Percentiles rank a stretch among this genome's conserved stretches.
Conservation (phyloP, 2,329 filamentous ascomycete species). For the Bipolaris bicolor region DNA sequence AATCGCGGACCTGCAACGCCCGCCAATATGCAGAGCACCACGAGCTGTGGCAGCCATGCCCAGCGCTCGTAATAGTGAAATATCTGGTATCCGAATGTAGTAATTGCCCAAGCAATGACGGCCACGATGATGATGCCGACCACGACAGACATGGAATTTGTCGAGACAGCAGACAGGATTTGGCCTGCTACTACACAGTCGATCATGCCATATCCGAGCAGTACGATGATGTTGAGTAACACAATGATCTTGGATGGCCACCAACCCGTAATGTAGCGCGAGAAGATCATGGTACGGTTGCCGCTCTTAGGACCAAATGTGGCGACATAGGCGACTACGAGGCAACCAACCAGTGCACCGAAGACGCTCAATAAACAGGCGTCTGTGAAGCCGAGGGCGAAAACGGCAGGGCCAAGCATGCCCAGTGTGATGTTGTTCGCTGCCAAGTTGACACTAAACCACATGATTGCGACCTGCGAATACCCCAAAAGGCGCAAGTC, state of each 20-base stretch:
- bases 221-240: conserved; percentile 66
- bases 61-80: conserved; percentile 74
- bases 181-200: conserved; percentile 71
- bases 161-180: conserved; percentile 69
- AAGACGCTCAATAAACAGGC: conserved; percentile 63
- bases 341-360: conserved; percentile 61
- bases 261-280: conserved; percentile 67
- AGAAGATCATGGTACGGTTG: conserved; percentile 66
- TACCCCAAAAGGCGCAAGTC: conserved; percentile 59
- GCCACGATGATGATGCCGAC: conserved; percentile 72
- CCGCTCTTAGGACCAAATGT: conserved; percentile 67
- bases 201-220: conserved; percentile 68
- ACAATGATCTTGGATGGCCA: conserved; percentile 69
- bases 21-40: conserved; percentile 66
- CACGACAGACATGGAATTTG: conserved; percentile 64
- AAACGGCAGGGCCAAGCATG: conserved; percentile 66
- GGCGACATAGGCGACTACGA: conserved; percentile 65
- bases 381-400: conserved; percentile 64
- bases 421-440: conserved; percentile 70
- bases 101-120: conserved; percentile 67
- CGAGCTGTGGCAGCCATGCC: conserved; percentile 68
- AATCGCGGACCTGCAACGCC: conserved; percentile 67
- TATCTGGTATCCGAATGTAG: conserved; percentile 70
- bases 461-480: conserved; percentile 63
- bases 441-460: conserved; percentile 67